Base-by-base conservation (phyloP, 805 yeast species). In the Aciculoconidium aculeatum region DNA sequence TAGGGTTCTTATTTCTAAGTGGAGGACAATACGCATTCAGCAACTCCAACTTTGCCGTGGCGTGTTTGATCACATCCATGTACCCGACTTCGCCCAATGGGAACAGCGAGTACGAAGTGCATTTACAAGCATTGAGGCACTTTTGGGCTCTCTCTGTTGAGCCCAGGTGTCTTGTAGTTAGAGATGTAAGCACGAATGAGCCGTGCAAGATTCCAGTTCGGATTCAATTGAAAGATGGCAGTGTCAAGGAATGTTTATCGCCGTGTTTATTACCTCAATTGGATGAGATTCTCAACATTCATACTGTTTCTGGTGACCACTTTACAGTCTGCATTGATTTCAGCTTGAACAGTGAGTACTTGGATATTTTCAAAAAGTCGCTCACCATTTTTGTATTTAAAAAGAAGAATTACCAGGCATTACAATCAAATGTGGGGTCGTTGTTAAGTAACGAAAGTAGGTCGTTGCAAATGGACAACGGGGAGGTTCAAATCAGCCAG, bases 1-100 rank as follows among this genome's bases (percentile, higher is more conserved):
- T 92, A 21, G 99, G 99, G 2, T 76, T 90, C 43, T 60, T 90
- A 31, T 88, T 90, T 48, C 53, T 92, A 20, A 96, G 96, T 0
- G 92, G 95, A 2, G 96, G 97, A 0, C 96, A 86, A 50, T 86
- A 76, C 52, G 87, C 94, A 0, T 71, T 92, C 34, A 67, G 74
- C 21, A 69, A 66, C 11, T 72, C 81, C 3, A 69, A 74, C 32
- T 61, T 80, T 44, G 75, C 85, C 2, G 60, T 78, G 31, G 94
- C 88, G 0, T 53, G 80, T 3, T 64, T 92, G 42, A 57, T 86
- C 1, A 70, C 85, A 0, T 70, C 96, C 0, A 61, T 83, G n/a
- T 77, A 85, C 40, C 96, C 96, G 2, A 63, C 78, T 3, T 78
- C 76, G 37, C 80, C 86, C 1, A 55, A 52, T 24, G 57, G 51